A percentile compares a stretch with the other conserved stretches of the same genome.
Evolutionary conservation across 1,139 yeast genomes (phyloP).

Genomic region (Candida sp.): DNA sequence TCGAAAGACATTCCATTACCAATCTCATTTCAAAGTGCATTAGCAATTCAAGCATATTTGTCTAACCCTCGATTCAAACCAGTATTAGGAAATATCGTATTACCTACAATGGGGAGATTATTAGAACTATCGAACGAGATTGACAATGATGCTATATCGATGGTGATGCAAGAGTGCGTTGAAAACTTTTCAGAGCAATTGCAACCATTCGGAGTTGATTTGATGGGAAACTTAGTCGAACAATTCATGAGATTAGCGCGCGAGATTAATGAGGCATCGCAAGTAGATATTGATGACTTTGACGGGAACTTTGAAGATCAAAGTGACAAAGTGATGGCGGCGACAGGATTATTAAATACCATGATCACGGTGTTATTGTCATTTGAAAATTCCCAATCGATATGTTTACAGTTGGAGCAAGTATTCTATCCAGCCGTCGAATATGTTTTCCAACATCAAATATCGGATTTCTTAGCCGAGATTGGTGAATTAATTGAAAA

Average conservation of each 20-base stretch:
- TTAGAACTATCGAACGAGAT: conserved; percentile 74
- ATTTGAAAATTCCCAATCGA: conserved; percentile 75
- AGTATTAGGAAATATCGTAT: conserved; percentile 63
- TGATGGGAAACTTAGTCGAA: conserved; percentile 74
- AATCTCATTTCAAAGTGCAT: conserved; percentile 78
- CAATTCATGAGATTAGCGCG: conserved; percentile 74
- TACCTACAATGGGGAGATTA: conserved; percentile 80
- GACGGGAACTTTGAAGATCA: conserved; percentile 47
- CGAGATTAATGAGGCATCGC: conserved; percentile 64
- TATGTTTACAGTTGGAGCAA: conserved; percentile 65
- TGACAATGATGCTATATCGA: conserved; percentile 84
- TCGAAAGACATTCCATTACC: conserved; percentile 55
- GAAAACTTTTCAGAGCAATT: conserved; percentile 84
- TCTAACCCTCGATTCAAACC: conserved; percentile 63
- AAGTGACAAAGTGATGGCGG: conserved; percentile 84
- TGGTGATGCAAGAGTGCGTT: conserved; percentile 95
- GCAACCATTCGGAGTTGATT: conserved; percentile 90
- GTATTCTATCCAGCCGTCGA: conserved; percentile 72
- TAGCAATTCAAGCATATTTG: conserved; percentile 80
- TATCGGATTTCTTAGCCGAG: conserved; percentile 83
- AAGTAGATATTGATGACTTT: conserved; percentile 43
- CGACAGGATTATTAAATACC: conserved; percentile 82
- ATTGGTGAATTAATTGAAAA: conserved; percentile 83
- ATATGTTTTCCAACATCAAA: conserved; percentile 56
- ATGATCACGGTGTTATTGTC: conserved; percentile 84